Base-by-base conservation (phyloP, 2,329 filamentous ascomycete genomes). In the Nothopassalora personata region DNA sequence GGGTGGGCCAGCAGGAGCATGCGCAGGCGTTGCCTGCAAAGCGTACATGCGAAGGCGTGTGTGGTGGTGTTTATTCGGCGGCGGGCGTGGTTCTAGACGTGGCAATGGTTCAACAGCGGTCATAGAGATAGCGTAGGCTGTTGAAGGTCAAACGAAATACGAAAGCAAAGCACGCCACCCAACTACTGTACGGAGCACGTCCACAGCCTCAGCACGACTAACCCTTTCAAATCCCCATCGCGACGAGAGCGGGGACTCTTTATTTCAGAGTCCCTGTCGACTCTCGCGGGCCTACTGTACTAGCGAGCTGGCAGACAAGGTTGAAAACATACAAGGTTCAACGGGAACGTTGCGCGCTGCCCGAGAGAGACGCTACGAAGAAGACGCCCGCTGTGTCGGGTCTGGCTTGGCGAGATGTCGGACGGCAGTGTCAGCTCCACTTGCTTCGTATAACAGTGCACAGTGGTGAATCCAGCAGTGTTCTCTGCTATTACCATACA, bases 91-190 rank as follows among this genome's bases (percentile, higher is more conserved):
- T 5, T 18, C 5, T 43, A 48, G 47, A n/a, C 54, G 45, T 47
- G 49, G 53, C 30, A 48, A 56, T 30, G 27, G 49, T 13, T 51
- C 36, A 9, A 45, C 49, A 30, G 53, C 43, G 31, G 53, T 56
- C 39, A 59, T 59, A 30, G 36, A 49, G 53, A n/a, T 34, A 54
- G 39, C 30, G 9, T 39, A 48, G 27, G 33, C 45, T n/a, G 28
- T 30, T 15, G 48, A 19, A 51, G 30, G 49, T 51, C 33, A 28
- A 51, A 51, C 30, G 54, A 46, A 58, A 57, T 27, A 50, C 33
- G 34, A 60, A 63, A 63, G 54, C 58, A 59, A 59, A 62, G 57
- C 58, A 57, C 61, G 61, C 61, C 58, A 60, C 61, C 61, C 61
- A 59, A 60, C 54, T 31, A 28, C 23, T 23, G 23, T 23, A 49